A percentile compares a stretch with the other conserved stretches of the same genome.
These are phyloP conservation scores for Huntiella savannae DNA, from an alignment of 2,329 filamentous ascomycete species.

Conservation along the genomic window DNA sequence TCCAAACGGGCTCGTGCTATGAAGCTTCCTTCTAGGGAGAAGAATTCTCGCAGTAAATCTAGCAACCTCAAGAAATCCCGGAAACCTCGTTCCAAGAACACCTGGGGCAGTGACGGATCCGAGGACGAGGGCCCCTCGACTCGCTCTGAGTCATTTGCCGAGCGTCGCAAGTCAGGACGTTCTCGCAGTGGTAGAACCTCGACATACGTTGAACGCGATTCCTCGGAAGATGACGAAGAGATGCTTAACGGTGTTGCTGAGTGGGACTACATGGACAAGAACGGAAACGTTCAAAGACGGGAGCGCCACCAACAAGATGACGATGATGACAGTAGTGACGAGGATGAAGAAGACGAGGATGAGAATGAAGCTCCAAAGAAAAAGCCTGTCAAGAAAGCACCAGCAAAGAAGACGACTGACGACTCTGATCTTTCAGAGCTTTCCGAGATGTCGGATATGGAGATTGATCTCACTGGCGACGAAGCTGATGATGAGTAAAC, in stretches of 20 bases:
- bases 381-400: neutral
- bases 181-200: slow-evolving; percentile 20
- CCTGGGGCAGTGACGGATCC: slow-evolving; percentile 9
- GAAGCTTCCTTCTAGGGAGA: slow-evolving; percentile 15
- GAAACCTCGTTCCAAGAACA: slow-evolving; percentile 5
- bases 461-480: slow-evolving; percentile 2
- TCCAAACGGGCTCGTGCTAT: slow-evolving; percentile 17
- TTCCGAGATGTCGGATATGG: slow-evolving; percentile 11
- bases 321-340: slow-evolving; percentile 13
- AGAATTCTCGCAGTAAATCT: slow-evolving; percentile 18
- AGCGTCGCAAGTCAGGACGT: slow-evolving; percentile 39
- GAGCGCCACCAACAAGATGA: slow-evolving; percentile 10
- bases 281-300: slow-evolving; percentile 12
- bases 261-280: slow-evolving; percentile 33
- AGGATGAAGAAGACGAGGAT: slow-evolving; percentile 13
- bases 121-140: slow-evolving; percentile 12
- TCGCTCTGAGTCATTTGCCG: slow-evolving; percentile 18
- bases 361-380: neutral
- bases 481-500: slow-evolving; percentile 3
- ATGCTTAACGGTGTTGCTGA: slow-evolving; percentile 41
- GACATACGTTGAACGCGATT: slow-evolving; percentile 36
- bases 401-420: neutral
- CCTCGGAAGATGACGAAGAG: slow-evolving; percentile 39
- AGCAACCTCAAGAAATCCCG: slow-evolving; percentile 6
- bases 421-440: slow-evolving; percentile 9